phyloP scores from a whole-genome alignment of 495 filamentous ascomycete species.

The Penicillium cosmopolitanum region DNA sequence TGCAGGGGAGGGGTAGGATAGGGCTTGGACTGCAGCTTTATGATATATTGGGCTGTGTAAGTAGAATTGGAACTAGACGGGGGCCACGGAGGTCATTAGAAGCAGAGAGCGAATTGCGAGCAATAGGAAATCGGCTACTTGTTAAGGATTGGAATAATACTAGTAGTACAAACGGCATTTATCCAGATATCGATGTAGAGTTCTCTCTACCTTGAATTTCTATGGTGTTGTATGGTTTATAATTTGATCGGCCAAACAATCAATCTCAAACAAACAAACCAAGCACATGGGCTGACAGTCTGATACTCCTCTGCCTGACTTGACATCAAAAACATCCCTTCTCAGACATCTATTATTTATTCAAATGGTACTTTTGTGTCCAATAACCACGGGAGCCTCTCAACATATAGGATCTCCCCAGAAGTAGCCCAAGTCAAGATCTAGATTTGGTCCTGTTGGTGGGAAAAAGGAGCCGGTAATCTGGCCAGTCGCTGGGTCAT shows the following conservation, averaged over 20 bases:
- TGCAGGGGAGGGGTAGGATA: not conserved
- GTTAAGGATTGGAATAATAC: not conserved
- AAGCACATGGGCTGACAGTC: conserved; percentile 11
- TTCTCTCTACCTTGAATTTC: not conserved
- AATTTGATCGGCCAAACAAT: not conserved
- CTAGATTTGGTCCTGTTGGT: conserved; percentile 28
- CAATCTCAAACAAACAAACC: conserved; percentile 10
- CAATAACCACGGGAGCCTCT: not conserved
- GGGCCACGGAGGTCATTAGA: no score
- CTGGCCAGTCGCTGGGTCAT: conserved; percentile 45
- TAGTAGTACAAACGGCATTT: not conserved
- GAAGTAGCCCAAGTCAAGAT: conserved; percentile 40
- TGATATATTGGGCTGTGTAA: not conserved
- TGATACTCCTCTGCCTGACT: not conserved
- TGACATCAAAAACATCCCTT: not conserved
- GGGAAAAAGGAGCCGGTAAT: conserved; percentile 49
- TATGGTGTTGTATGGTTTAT: conserved; percentile 1
- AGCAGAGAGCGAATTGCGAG: no score
- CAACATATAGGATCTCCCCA: conserved; percentile 39
- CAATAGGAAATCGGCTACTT: no score
- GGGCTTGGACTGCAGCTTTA: not conserved
- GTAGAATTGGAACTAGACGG: not conserved
- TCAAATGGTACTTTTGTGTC: not conserved
- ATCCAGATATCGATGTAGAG: not conserved
- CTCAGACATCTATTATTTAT: not conserved